Conservation (phyloP, 2,329 filamentous ascomycete genomes). For the Atkinsonella texensis region DNA sequence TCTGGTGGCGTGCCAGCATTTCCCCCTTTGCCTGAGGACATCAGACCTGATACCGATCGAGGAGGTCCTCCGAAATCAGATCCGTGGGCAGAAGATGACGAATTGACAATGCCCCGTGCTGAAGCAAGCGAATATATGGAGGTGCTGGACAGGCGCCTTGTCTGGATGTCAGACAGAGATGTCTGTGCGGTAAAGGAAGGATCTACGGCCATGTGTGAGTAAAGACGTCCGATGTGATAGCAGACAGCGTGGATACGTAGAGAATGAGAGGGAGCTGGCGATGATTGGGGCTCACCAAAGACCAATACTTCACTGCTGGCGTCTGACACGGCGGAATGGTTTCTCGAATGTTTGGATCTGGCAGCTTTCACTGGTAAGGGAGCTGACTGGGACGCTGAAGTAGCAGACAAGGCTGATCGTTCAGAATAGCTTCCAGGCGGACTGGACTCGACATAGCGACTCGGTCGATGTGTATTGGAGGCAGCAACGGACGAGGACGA, state of each 20-base stretch:
- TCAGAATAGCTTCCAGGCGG: slow-evolving; percentile 45
- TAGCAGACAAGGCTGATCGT: slow-evolving; percentile 47
- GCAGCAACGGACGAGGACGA: slow-evolving; percentile 30
- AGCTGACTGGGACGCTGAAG: slow-evolving; percentile 32
- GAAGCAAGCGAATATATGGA: slow-evolving; percentile 62
- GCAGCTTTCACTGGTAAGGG: slow-evolving; percentile 29
- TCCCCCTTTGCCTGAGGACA: slow-evolving; percentile 32
- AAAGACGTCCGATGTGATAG: slow-evolving; percentile 13
- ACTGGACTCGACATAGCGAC: slow-evolving; percentile 46
- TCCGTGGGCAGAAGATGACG: slow-evolving; percentile 39
- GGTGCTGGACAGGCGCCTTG: slow-evolving; percentile 59
- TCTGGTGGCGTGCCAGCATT: slow-evolving; percentile 33
- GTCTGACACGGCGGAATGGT: slow-evolving; percentile 31
- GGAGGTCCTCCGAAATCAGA: slow-evolving; percentile 33
- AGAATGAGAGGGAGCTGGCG: slow-evolving; percentile 35
- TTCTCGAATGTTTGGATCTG: slow-evolving; percentile 29
- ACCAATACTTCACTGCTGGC: slow-evolving; percentile 26
- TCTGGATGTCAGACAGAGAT: slow-evolving; percentile 39
- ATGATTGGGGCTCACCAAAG: slow-evolving; percentile 27
- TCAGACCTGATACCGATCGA: slow-evolving; percentile 33
- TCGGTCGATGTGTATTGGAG: slow-evolving; percentile 35
- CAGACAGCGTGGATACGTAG: slow-evolving; percentile 31
- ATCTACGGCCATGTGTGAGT: slow-evolving; percentile 33
- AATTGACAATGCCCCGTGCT: slow-evolving; percentile 36
- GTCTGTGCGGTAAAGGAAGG: slow-evolving; percentile 31